Base-by-base conservation (phyloP, 2,329 filamentous ascomycete species). In the Penicillium sp. region DNA sequence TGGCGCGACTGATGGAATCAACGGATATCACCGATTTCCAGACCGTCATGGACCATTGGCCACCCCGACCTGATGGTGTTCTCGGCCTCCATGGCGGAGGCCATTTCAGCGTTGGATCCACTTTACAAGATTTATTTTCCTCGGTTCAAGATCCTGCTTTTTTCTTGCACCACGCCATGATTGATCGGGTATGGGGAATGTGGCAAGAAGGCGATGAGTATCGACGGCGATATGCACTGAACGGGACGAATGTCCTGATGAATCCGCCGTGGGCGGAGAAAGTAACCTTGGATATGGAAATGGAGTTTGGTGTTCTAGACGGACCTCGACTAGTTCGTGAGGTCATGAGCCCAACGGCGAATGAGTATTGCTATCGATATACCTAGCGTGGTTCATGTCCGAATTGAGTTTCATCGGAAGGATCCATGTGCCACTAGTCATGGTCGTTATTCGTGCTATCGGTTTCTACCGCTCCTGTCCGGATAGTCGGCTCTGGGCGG, bases 71-170 rank as follows among this genome's bases (percentile, higher is more conserved):
- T 6, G 59, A 33, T 41, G 30, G 54, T 26, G 37, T 59, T 2
- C 53, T 61, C 12, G 66, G 65, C n/a, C 59, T 69, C 1, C 70
- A 73, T 36, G 65, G 63, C 3, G 68, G 53, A 1, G 68, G 69
- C 2, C 70, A 73, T 50, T 70, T 66, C 50, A 64, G 65, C 14
- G 56, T 67, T 28, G 66, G 62, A 3, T 65, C 64, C 3, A 66
- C 70, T 16, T 54, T 62, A 1, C 66, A 63, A 57, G 70, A 73
- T 47, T 46, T 71, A 9, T 69, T 69, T 32, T 57, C 64, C 2
- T 69, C 65, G 2, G 67, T 70, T 1, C 62, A 59, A 7, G 69
- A 73, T 27, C 68, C 68, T 10, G 57, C 51, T 4, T 73, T 73
- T 50, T 71, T 61, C 44, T 52, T 72, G 11, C 69, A 72, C 45